These are phyloP conservation scores for Glycine tomentella DNA, from an alignment of 306 rosid genomes.

Conservation along the genomic window DNA sequence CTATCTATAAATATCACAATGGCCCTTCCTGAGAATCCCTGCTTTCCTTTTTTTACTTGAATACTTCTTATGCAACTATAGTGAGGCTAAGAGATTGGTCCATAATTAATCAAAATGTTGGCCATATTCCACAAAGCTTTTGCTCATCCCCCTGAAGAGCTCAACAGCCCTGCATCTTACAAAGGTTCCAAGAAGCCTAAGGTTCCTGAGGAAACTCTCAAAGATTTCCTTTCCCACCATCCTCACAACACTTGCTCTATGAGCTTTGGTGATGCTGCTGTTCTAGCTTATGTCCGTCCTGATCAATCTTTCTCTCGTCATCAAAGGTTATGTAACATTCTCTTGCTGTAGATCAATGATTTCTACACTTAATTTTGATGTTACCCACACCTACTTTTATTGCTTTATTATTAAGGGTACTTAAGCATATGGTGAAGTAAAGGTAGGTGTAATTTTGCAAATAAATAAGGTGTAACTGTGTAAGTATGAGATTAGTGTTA, in stretches of 20 bases:
- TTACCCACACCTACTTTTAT: neutral
- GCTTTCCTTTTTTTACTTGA: slow-evolving; percentile 9
- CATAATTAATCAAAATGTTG: slow-evolving; percentile 58
- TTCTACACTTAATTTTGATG: neutral
- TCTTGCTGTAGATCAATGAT: neutral
- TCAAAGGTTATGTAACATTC: slow-evolving; percentile 62
- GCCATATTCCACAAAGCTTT: slow-evolving; percentile 90
- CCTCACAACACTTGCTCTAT: slow-evolving; percentile 75
- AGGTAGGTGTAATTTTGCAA: neutral
- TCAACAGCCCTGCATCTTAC: slow-evolving; percentile 87
- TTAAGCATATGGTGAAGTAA: neutral
- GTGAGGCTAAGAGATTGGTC: slow-evolving; percentile 1
- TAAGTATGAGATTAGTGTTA: no score
- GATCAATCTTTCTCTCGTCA: slow-evolving; percentile 55
- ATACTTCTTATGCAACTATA: neutral
- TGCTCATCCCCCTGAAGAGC: slow-evolving; percentile 96
- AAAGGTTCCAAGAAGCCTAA: slow-evolving; percentile 78
- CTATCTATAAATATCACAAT: slow-evolving; percentile 30
- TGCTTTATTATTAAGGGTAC: neutral
- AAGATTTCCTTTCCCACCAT: slow-evolving; percentile 70
- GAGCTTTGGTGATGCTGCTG: slow-evolving; percentile 79
- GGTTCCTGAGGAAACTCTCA: slow-evolving; percentile 82
- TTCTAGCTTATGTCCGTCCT: slow-evolving; percentile 78
- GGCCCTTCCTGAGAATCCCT: neutral
- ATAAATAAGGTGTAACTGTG: no score